Evolutionary conservation across 805 yeast genomes (phyloP).

Genomic region (Ogataea chonburiensis): DNA sequence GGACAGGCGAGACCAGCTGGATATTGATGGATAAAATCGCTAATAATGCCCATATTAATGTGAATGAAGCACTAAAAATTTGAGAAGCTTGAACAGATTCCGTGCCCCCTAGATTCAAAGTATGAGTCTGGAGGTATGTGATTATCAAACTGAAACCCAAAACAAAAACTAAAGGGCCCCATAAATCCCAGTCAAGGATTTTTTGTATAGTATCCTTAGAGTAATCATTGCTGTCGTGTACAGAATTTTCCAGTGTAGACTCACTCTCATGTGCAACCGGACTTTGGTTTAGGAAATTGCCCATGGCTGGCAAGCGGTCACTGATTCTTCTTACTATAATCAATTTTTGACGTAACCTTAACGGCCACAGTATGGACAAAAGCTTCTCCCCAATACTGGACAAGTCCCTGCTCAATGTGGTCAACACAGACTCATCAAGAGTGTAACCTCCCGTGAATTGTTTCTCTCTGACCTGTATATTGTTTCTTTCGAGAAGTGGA

Average conservation of each 20-base stretch:
- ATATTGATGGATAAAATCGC: slow-evolving; percentile 51
- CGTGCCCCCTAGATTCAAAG: slow-evolving; percentile 28
- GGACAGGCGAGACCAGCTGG: slow-evolving; percentile 52
- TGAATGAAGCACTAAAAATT: slow-evolving; percentile 54
- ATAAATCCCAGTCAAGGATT: slow-evolving; percentile 57
- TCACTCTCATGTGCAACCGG: slow-evolving; percentile 23
- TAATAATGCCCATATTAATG: slow-evolving; percentile 50
- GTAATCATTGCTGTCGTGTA: slow-evolving; percentile 31
- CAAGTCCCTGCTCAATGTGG: slow-evolving; percentile 42
- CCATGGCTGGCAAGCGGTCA: slow-evolving; percentile 22
- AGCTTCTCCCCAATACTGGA: slow-evolving; percentile 35
- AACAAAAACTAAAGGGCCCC: slow-evolving; percentile 60
- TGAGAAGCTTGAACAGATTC: slow-evolving; percentile 38
- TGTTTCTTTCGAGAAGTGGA: slow-evolving; percentile 25
- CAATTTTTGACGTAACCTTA: slow-evolving; percentile 33
- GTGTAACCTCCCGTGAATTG: slow-evolving; percentile 60
- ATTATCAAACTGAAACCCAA: slow-evolving; percentile 47
- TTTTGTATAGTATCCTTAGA: slow-evolving; percentile 35
- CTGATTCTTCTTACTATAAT: slow-evolving; percentile 29
- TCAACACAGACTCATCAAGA: slow-evolving; percentile 52
- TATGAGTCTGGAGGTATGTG: slow-evolving; percentile 41
- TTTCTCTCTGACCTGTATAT: slow-evolving; percentile 41
- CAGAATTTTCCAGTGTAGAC: slow-evolving; percentile 15
- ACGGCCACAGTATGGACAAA: slow-evolving; percentile 38
- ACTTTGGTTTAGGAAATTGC: slow-evolving; percentile 13